phyloP scores from a whole-genome alignment of 2,329 filamentous ascomycete species.

The Diaporthe longicolla region DNA sequence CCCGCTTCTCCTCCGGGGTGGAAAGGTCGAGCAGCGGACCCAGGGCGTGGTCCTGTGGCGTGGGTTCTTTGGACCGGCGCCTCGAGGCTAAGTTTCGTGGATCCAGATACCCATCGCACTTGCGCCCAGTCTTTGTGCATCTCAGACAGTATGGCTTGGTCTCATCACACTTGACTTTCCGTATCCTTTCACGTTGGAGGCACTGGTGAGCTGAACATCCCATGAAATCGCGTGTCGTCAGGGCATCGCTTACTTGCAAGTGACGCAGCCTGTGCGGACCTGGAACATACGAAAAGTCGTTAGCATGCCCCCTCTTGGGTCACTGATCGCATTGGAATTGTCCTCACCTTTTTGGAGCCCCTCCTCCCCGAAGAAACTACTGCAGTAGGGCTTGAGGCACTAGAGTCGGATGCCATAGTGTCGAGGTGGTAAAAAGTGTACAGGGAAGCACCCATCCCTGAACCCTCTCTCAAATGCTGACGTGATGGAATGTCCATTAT shows the following conservation, averaged over 20 bases:
- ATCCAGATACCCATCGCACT: conserved; percentile 50
- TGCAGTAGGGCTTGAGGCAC: conserved; percentile 39
- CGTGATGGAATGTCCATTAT: conserved; percentile 36
- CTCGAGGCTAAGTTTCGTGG: conserved; percentile 42
- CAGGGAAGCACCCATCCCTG: conserved; percentile 31
- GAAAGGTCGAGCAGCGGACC: conserved; percentile 43
- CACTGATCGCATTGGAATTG: not conserved
- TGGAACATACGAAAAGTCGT: not conserved
- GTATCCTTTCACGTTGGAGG: conserved; percentile 45
- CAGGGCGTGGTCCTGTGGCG: conserved; percentile 43
- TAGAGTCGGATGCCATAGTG: conserved; percentile 38
- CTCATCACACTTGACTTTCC: conserved; percentile 52
- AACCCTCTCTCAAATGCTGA: conserved; percentile 24
- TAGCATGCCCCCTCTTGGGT: not conserved
- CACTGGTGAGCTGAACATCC: conserved; percentile 21
- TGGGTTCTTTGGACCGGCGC: conserved; percentile 40
- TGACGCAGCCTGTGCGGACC: conserved; percentile 41
- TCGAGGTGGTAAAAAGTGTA: conserved; percentile 41
- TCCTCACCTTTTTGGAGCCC: conserved; percentile 43
- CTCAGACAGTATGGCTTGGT: conserved; percentile 49
- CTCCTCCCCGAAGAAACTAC: conserved; percentile 40
- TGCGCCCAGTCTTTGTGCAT: conserved; percentile 50
- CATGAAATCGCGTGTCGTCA: not conserved
- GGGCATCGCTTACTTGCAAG: conserved; percentile 41
- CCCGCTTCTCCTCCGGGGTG: conserved; percentile 42